These are phyloP conservation scores for Backusella morwellensis DNA, from an alignment of 192 early-diverging fungal species.

Conservation along the genomic window DNA sequence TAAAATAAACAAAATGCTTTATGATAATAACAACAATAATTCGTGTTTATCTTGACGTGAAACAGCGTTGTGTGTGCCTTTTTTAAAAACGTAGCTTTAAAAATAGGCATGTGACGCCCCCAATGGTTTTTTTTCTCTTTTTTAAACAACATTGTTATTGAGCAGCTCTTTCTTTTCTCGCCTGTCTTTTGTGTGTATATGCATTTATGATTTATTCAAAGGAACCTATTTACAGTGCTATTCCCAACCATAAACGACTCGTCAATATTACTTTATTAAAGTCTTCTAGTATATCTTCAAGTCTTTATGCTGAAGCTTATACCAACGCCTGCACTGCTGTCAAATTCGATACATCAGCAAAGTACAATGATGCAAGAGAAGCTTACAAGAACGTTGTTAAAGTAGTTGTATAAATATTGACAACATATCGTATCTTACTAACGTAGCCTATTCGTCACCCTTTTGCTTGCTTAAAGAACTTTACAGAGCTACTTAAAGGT, in stretches of 20 bases:
- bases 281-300: not conserved
- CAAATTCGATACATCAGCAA: slow-evolving; percentile 20
- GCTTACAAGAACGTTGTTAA: slow-evolving; percentile 25
- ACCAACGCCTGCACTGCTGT: slow-evolving; percentile 28
- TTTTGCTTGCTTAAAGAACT: not conserved
- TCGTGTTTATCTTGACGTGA: not conserved
- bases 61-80: no score
- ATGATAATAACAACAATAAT: not conserved
- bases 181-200: not conserved
- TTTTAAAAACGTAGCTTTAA: not conserved
- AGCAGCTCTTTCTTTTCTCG: not conserved
- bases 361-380: slow-evolving; percentile 22
- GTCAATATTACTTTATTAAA: not conserved
- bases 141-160: not conserved
- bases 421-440: not conserved
- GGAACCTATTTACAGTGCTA: not conserved
- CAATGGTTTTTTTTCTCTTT: not conserved
- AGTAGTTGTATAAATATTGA: slow-evolving; percentile 9
- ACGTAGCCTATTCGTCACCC: not conserved
- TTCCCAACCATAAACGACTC: not conserved
- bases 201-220: slow-evolving; percentile 13
- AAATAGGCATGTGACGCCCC: not conserved
- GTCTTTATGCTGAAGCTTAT: slow-evolving; percentile 11
- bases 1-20: slow-evolving; percentile 12
- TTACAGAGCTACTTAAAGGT: not conserved